Percentiles rank a stretch among this genome's conserved stretches.
Conservation (phyloP, 306 rosid genomes). For the Prunus padus region DNA sequence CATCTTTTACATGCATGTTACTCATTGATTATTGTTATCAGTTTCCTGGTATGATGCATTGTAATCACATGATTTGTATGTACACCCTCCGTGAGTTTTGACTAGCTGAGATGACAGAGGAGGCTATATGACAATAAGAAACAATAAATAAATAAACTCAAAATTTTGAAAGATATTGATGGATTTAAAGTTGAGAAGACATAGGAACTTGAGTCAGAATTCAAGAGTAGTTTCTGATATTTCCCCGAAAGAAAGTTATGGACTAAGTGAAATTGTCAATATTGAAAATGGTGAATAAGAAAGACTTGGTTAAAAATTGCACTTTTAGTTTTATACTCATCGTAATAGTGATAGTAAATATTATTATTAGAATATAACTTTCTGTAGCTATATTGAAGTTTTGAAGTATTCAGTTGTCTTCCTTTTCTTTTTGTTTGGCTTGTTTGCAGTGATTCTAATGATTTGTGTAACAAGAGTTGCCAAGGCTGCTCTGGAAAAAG, state of each 20-base stretch:
- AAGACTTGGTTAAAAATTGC: background rate
- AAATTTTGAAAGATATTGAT: background rate
- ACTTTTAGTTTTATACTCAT: background rate
- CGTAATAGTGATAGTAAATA: background rate
- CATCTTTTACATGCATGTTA: background rate
- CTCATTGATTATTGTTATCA: background rate
- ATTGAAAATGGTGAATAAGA: background rate
- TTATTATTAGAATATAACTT: background rate
- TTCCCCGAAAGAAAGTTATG: background rate
- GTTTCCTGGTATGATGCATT: background rate
- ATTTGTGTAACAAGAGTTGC: conserved; percentile 76
- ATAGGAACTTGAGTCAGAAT: background rate
- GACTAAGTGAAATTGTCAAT: background rate
- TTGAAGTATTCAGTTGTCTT: background rate
- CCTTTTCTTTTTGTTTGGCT: conserved; percentile 23
- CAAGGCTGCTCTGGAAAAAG: conserved; percentile 76
- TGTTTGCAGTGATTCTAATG: conserved; percentile 64
- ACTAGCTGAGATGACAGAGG: background rate
- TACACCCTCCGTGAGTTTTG: background rate
- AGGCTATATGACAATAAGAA: background rate
- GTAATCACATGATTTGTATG: background rate
- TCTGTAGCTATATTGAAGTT: background rate
- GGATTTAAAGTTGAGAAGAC: background rate
- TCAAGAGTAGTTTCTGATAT: background rate
- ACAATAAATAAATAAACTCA: background rate